Evolutionary conservation across 768 basidiomycete genomes (phyloP).

Genomic region (Mycena chlorophos): DNA sequence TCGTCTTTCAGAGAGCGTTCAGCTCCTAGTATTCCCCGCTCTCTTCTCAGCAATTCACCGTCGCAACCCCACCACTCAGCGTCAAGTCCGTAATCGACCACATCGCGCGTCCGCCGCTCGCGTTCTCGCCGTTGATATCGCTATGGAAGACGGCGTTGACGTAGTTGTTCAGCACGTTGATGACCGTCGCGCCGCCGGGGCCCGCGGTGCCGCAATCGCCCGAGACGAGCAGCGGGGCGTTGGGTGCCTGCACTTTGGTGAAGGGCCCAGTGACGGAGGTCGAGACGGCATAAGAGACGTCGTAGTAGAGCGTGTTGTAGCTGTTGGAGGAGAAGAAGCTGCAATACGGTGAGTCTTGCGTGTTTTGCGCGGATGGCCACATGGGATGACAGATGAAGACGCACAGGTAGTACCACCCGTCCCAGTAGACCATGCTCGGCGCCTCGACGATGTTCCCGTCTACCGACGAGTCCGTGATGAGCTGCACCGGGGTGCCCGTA

Average conservation of each 20-base stretch:
- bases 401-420: conserved; percentile 16
- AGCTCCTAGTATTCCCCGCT: no score
- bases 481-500: conserved; percentile 23
- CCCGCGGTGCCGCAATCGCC: conserved; percentile 20
- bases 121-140: no score
- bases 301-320: conserved; percentile 28
- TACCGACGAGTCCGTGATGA: conserved; percentile 25
- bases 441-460: conserved; percentile 35
- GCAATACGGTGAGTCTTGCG: no score
- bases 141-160: no score
- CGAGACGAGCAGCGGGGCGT: conserved; percentile 24
- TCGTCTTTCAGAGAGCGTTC: no score
- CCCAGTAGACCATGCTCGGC: conserved; percentile 24
- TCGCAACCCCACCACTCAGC: no score
- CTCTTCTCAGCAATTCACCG: no score
- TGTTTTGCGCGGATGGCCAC: no score
- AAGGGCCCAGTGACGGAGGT: conserved; percentile 30
- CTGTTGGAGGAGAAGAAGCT: conserved; percentile 33
- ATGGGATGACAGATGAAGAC: background rate
- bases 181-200: conserved; percentile 26
- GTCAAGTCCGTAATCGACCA: no score
- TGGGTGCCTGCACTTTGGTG: conserved; percentile 26
- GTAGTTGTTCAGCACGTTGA: no score
- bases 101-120: no score
- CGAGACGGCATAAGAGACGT: conserved; percentile 33